Evolutionary conservation across 2,329 filamentous ascomycete species (phyloP).

Genomic region (Diaporthe velutina): DNA sequence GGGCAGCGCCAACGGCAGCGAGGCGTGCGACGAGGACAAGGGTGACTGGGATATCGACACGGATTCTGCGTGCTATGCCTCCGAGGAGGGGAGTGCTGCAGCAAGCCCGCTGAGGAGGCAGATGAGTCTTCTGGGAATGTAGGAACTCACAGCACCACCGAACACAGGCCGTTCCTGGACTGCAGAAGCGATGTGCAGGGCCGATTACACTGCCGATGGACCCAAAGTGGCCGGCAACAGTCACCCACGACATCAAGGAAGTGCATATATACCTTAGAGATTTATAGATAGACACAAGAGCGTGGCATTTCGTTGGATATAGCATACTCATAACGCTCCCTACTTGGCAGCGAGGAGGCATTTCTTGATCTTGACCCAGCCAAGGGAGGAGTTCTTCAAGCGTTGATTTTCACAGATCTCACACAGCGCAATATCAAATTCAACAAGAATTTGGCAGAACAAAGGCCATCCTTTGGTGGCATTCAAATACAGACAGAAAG

Average conservation of each 20-base stretch:
- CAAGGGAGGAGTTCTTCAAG: slow-evolving; percentile 6
- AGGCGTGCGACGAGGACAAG: slow-evolving; percentile 65
- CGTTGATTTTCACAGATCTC: slow-evolving; percentile 8
- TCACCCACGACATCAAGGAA: background rate
- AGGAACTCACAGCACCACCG: background rate
- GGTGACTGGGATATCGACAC: slow-evolving; percentile 95
- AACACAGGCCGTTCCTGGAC: background rate
- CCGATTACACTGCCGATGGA: background rate
- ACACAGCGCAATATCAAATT: background rate
- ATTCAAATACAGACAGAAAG: slow-evolving; percentile 1
- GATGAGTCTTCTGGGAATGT: slow-evolving; percentile 80
- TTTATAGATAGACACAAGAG: slow-evolving; percentile 27
- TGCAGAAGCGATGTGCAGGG: background rate
- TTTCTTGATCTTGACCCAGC: background rate
- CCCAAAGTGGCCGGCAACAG: background rate
- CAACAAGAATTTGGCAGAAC: background rate
- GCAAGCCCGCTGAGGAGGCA: slow-evolving; percentile 78
- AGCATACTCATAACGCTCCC: slow-evolving; percentile 22
- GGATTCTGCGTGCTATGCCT: slow-evolving; percentile 78
- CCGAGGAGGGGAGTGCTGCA: slow-evolving; percentile 77
- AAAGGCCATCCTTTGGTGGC: background rate
- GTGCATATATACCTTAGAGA: slow-evolving; percentile 26
- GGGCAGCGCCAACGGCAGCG: slow-evolving; percentile 51
- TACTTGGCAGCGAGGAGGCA: slow-evolving; percentile 32
- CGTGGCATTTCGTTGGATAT: slow-evolving; percentile 32